Evolutionary conservation across 768 basidiomycete species (phyloP).

Genomic region (Lyophyllum atratum): DNA sequence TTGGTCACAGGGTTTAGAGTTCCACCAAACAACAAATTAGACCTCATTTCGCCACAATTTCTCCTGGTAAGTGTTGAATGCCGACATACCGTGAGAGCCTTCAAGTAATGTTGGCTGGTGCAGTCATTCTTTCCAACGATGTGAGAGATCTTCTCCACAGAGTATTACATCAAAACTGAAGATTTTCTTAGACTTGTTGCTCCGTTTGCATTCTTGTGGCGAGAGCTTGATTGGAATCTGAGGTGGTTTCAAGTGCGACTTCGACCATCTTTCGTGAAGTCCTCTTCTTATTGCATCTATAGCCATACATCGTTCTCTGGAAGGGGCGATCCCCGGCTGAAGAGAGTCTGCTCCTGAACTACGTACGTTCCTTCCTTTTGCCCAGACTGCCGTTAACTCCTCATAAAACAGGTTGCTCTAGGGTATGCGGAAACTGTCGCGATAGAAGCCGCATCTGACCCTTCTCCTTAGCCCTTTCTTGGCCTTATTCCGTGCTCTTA

Average conservation of each 20-base stretch:
- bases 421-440: constrained; percentile 34
- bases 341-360: constrained; percentile 65
- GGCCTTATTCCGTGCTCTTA: constrained; percentile 45
- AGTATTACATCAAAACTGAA: not conserved
- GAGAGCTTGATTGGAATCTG: constrained; percentile 53
- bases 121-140: constrained; percentile 64
- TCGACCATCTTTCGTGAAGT: not conserved
- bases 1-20: constrained; percentile 52
- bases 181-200: constrained; percentile 38
- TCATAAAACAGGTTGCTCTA: constrained; percentile 36
- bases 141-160: constrained; percentile 23
- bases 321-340: constrained; percentile 54
- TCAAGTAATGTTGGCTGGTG: not conserved
- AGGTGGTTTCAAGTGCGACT: constrained; percentile 57
- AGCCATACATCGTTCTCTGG: constrained; percentile 67
- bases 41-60: constrained; percentile 49
- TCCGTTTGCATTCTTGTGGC: constrained; percentile 53
- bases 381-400: not conserved
- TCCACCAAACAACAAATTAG: constrained; percentile 49
- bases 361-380: constrained; percentile 40
- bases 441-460: not conserved
- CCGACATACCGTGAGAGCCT: not conserved
- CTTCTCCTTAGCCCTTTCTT: constrained; percentile 40
- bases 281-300: constrained; percentile 9
- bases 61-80: constrained; percentile 33